Base-by-base conservation (phyloP, 1,284 basidiomycete genomes). In the Hemileia vastatrix region DNA sequence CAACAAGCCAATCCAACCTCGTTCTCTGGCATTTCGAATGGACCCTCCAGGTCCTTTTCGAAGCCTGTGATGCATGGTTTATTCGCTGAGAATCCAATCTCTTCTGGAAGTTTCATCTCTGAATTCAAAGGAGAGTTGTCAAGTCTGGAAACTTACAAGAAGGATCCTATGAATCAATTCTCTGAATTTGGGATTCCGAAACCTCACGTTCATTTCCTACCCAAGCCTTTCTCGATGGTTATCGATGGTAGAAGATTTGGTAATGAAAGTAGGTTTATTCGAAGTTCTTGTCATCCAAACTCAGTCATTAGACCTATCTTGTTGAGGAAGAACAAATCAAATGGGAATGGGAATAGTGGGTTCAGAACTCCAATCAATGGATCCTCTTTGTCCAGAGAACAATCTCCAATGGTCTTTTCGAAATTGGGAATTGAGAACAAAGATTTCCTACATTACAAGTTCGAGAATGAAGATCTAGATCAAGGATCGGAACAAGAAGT, bases 241-340 rank as follows among this genome's bases (percentile, higher is more conserved):
- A 79, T 96, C 36, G 92, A 97, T 68, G 82, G 87, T 0, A 78
- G 92, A 9, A 79, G 83, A 15, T 83, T 83, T 9, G 90, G 90
- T 5, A 82, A 80, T 64, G 81, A 86, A 63, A 81, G 82, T 0
- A 79, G 89, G 15, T 95, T 87, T 75, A 84, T 86, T 0, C 79
- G 93, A 48, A 87, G 81, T 59, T 89, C 90, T 0, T 97, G 93
- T 75, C 81, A 86, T 67, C 90, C 92, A 9, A 96, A 95, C 70
- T 89, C 86, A 0, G 87, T 93, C 2, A 74, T 96, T 6, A 79
- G 88, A 1, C 90, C 90, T 0, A 80, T 91, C 32, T 74, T 91
- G 18, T 85, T 86, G 69, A n/a, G 27, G 27, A 27, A 27, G 27
- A 27, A 27, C 27, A 27, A 27, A 27, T 27, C 27, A 27, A 27